Conservation (phyloP, 352 stramenopile genomes). For the Pythium phragmitis region DNA sequence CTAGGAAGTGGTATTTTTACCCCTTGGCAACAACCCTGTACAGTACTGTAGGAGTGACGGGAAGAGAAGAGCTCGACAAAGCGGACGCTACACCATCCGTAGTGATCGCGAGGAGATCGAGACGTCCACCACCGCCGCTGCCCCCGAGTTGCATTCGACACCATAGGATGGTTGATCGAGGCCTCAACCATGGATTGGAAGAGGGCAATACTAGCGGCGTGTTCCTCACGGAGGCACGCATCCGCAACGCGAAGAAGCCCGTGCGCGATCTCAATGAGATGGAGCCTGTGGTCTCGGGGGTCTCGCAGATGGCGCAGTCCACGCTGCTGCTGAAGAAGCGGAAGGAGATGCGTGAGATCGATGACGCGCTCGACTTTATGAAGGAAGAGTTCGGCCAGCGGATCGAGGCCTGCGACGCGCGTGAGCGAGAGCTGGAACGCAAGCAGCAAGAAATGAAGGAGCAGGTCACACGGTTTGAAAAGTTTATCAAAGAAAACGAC, state of each 20-base stretch:
- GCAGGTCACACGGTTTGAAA: constrained; percentile 89
- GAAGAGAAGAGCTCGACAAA: no score
- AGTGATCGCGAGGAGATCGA: neutral
- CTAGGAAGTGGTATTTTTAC: neutral
- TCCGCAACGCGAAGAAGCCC: constrained; percentile 54
- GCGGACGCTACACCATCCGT: neutral
- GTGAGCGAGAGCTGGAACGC: constrained; percentile 77
- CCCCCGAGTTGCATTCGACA: no score
- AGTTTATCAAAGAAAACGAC: constrained; percentile 95
- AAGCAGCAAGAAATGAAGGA: constrained; percentile 92
- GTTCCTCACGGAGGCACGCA: constrained; percentile 75
- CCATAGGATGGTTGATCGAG: constrained; percentile 26
- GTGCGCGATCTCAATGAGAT: constrained; percentile 66
- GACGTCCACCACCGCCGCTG: no score
- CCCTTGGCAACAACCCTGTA: neutral
- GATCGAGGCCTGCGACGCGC: constrained; percentile 85
- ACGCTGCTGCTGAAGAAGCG: constrained; percentile 91
- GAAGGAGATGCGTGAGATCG: constrained; percentile 92
- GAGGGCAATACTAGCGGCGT: constrained; percentile 45
- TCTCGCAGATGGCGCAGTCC: constrained; percentile 89
- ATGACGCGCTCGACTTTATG: constrained; percentile 92
- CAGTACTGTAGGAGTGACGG: no score
- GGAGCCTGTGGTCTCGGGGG: constrained; percentile 74
- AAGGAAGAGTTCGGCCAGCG: constrained; percentile 90
- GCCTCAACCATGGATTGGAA: constrained; percentile 34